Evolutionary conservation across 2,329 filamentous ascomycete species (phyloP).

Genomic region (Pseudogymnoascus sp.): DNA sequence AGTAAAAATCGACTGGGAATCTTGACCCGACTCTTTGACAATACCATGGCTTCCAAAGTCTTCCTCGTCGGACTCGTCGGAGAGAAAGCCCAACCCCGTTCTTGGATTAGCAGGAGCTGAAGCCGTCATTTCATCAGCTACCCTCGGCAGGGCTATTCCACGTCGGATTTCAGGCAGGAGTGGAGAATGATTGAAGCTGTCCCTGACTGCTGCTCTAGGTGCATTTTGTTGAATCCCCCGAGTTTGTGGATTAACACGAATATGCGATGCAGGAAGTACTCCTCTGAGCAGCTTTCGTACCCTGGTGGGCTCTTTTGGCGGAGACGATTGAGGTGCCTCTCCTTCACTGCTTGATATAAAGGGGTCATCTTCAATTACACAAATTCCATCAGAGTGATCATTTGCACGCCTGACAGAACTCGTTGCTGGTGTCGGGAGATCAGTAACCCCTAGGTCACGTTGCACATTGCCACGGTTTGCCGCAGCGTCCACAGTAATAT

Average conservation of each 20-base stretch:
- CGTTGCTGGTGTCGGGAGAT: slow-evolving; percentile 25
- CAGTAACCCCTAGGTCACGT: neutral
- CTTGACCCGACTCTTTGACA: slow-evolving; percentile 12
- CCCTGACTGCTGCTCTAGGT: slow-evolving; percentile 5
- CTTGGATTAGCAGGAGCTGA: neutral
- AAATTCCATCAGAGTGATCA: neutral
- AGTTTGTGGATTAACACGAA: slow-evolving; percentile 47
- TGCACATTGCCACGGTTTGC: neutral
- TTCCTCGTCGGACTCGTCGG: slow-evolving; percentile 21
- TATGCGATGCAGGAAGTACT: slow-evolving; percentile 59
- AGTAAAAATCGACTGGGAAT: slow-evolving; percentile 16
- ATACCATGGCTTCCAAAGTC: slow-evolving; percentile 13
- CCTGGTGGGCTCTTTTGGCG: slow-evolving; percentile 7
- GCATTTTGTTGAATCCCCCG: slow-evolving; percentile 15
- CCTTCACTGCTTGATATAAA: neutral
- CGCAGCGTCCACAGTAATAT: neutral
- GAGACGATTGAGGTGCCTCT: neutral
- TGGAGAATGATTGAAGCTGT: slow-evolving; percentile 16
- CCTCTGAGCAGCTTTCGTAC: slow-evolving; percentile 39
- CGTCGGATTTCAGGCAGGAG: slow-evolving; percentile 17
- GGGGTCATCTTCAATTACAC: neutral
- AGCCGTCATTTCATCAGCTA: neutral
- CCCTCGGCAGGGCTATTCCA: slow-evolving; percentile 25
- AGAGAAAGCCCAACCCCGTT: slow-evolving; percentile 16
- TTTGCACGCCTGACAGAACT: slow-evolving; percentile 18